These are phyloP conservation scores for Botrytis elliptica DNA, from an alignment of 2,329 filamentous ascomycete species.

Conservation along the genomic window DNA sequence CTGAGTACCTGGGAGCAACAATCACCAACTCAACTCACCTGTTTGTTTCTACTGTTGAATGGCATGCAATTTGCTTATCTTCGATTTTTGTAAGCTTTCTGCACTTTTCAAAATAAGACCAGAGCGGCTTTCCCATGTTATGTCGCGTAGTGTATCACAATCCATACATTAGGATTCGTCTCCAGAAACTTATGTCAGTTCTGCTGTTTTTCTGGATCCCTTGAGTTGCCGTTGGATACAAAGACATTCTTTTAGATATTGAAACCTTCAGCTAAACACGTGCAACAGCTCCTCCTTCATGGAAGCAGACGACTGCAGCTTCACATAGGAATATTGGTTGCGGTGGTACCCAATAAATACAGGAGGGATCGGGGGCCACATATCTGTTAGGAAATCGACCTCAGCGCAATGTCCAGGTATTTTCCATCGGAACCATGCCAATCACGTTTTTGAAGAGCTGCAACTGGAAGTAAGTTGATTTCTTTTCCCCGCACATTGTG, in stretches of 20 bases:
- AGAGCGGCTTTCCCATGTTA: not conserved
- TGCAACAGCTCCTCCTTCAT: not conserved
- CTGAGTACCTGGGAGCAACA: not conserved
- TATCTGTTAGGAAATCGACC: not conserved
- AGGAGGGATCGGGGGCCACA: not conserved
- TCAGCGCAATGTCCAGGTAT: not conserved
- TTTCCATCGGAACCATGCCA: accelerated
- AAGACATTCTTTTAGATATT: not conserved
- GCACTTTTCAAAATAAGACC: not conserved
- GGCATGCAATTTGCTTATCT: not conserved
- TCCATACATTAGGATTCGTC: not conserved
- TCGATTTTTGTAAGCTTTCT: not conserved
- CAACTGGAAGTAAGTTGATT: not conserved
- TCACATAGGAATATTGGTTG: not conserved
- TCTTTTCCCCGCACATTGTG: not conserved
- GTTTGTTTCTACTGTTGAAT: not conserved
- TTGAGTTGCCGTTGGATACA: not conserved
- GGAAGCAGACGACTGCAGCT: not conserved
- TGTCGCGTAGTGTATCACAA: accelerated
- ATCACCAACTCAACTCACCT: not conserved
- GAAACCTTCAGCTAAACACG: not conserved
- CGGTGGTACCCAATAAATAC: not conserved
- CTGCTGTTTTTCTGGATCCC: not conserved
- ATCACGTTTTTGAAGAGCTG: no score
- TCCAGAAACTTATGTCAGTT: accelerated